phyloP scores from a whole-genome alignment of 768 basidiomycete genomes.

The Tulasnella sp. region DNA sequence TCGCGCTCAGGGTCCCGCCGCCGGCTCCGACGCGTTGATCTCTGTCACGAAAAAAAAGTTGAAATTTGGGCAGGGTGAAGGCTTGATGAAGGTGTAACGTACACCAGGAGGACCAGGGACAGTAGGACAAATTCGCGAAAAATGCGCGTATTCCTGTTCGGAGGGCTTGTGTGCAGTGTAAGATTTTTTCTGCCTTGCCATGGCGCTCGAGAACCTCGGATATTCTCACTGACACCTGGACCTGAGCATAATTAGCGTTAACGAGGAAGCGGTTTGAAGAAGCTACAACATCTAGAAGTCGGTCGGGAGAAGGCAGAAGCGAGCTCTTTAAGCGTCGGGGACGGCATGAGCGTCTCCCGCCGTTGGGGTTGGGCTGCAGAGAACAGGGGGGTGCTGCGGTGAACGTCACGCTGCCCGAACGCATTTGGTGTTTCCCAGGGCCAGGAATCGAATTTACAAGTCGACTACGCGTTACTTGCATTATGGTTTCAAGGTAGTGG shows the following conservation, averaged over 20 bases:
- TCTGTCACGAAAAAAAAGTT: neutral
- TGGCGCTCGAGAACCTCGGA: neutral
- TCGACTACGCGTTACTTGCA: neutral
- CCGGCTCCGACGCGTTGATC: neutral
- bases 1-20: neutral
- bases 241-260: neutral
- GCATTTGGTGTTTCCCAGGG: no score
- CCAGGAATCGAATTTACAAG: neutral
- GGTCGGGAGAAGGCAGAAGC: neutral
- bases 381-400: neutral
- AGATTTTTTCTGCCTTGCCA: neutral
- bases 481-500: neutral
- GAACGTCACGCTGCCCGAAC: neutral
- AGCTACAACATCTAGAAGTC: neutral
- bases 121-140: neutral
- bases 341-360: neutral
- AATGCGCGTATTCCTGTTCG: neutral
- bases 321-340: neutral
- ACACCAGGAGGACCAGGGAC: neutral
- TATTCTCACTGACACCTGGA: neutral
- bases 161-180: neutral
- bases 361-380: neutral
- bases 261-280: neutral
- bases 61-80: neutral
- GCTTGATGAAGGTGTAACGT: neutral